Base-by-base conservation (phyloP, 192 early-diverging fungal species). In the Podila clonocystis region DNA sequence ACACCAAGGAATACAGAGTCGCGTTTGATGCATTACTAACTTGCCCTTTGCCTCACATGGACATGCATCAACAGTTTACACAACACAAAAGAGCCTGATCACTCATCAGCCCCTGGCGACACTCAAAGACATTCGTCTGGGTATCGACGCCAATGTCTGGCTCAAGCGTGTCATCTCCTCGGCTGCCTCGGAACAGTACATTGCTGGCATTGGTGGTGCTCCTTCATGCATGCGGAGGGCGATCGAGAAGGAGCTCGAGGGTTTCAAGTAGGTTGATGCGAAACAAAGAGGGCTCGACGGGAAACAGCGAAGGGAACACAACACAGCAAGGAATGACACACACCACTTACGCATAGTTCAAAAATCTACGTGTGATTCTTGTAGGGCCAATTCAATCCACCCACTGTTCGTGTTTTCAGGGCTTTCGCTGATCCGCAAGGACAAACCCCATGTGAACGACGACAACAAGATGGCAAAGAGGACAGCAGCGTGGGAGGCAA, bases 61-160 rank as follows among this genome's bases (percentile, higher is more conserved):
- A 17, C 34, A 22, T 60, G 50, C 29, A 48, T 55, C 58, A 30
- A 26, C 63, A 80, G 77, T 67, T 62, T 80, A 69, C 62, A 67
- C 48, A 33, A 73, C 36, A 34, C 70, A 80, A 66, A 80, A 73
- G 50, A 65, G 58, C 48, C 69, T 72, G 69, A 65, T 66, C 50
- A 67, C 50, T 31, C 36, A 33, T n/a, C 65, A 69, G 31, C 70
- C 91, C 28, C 76, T 94, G 17, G 72, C 87, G 30, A 75, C 82
- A 30, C 86, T 94, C 36, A 84, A 87, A 50, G 91, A 89, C 45
- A 90, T 89, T 33, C 85, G 93, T 30, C 83, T 95, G 58, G 94
- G 94, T 48, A 91, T 95, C 57, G 94, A 95, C 66, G 94, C 92
- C 71, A 89, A 90, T 77, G 85, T 91, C 80, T 95, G 94, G 94